Base-by-base conservation (phyloP, 2,329 filamentous ascomycete species). In the Leptographium radiaticola region DNA sequence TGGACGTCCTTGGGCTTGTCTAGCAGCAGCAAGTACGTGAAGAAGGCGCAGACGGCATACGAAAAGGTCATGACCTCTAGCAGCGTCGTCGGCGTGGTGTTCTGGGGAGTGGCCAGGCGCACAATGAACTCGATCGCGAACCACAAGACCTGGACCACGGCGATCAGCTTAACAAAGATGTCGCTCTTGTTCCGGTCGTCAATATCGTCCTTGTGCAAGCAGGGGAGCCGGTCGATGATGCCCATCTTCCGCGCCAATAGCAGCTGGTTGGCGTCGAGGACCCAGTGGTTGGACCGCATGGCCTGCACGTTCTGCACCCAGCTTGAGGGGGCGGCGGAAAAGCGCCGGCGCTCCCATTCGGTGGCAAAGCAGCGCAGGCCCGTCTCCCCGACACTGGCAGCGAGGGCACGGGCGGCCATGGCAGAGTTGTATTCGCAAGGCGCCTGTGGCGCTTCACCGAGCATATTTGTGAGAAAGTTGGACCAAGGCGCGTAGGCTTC, bases 41-140 rank as follows among this genome's bases (percentile, higher is more conserved):
- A 33, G 42, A 48, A 40, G 2, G 54, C 44, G 54, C 57, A 56
- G 9, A 52, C 39, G 11, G 62, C 60, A 53, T 61, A 64, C 18
- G 62, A 59, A 4, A 64, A 46, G 6, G 60, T 62, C 62, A 56
- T 54, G 25, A 60, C 47, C 47, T 60, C 59, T 30, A 59, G 56
- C 33, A 54, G 58, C 12, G 61, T 67, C 9, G 61, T 65, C 11
- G 59, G 56, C 7, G 66, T 62, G 39, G 53, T 58, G 48, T 36
- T 15, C 33, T 9, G 4, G 34, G 34, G 10, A 33, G 61, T 55
- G 47, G 62, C 54, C 8, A 55, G 48, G 13, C 61, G 57, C 13
- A 56, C 58, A 10, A 59, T 61, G 31, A 61, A 46, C 52, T 65
- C 52, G 4, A 61, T n/a, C 9, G 58, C 51, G 39, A 63, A 57